A percentile compares a stretch with the other conserved stretches of the same genome.
These are phyloP conservation scores for Chlorella sp. DNA, from an alignment of 139 green algal genomes.

Conservation along the genomic window DNA sequence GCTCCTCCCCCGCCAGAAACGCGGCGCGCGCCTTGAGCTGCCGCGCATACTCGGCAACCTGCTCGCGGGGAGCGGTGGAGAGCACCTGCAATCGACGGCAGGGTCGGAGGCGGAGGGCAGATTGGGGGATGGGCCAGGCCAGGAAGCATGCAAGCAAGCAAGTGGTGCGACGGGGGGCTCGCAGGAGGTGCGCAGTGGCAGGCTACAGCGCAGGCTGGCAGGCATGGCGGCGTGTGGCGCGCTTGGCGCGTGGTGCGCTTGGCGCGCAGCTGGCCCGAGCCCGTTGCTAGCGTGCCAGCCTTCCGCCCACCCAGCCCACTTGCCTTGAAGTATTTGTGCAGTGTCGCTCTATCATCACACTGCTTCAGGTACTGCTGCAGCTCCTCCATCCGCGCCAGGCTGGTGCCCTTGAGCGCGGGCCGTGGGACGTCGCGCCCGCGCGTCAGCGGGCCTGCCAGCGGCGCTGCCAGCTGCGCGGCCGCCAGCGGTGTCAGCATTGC, in stretches of 20 bases:
- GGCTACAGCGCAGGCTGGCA: not conserved
- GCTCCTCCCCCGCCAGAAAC: conserved; percentile 19
- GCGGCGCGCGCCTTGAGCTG: conserved; percentile 13
- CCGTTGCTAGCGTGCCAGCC: not conserved
- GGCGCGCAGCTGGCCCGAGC: too few species aligned
- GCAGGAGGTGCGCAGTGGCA: not conserved
- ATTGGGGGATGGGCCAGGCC: too few species aligned
- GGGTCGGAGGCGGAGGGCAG: not conserved
- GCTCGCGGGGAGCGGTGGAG: not conserved
- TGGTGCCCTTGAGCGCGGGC: conserved; percentile 11
- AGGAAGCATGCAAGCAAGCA: not conserved
- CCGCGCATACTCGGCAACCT: not conserved
- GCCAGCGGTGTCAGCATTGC: too few species aligned
- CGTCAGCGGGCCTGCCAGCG: too few species aligned
- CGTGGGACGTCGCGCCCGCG: too few species aligned
- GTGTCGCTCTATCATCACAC: conserved; percentile 8
- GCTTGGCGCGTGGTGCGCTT: not conserved
- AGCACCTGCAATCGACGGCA: conserved; percentile 1
- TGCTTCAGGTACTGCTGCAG: conserved; percentile 19
- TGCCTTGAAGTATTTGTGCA: conserved; percentile 28
- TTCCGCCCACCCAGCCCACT: not conserved
- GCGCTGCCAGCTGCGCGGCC: too few species aligned
- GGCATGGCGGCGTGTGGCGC: not conserved
- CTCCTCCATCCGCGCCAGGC: conserved; percentile 20
- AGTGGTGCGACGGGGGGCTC: not conserved